Conservation (phyloP, 345 rosid species). For the Aquilaria malaccensis region DNA sequence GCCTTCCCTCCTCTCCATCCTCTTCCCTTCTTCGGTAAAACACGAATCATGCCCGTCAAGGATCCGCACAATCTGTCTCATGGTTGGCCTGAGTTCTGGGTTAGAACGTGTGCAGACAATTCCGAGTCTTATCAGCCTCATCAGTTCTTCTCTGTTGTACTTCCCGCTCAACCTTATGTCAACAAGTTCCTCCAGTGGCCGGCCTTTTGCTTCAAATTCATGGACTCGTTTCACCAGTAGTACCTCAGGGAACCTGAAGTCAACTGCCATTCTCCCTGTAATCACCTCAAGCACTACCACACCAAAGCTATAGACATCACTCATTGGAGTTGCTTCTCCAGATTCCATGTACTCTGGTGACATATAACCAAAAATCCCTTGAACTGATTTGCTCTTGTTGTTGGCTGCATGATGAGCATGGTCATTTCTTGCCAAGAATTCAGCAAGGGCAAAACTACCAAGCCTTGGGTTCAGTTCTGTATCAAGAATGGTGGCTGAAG, state of each 20-base stretch:
- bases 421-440: conserved; percentile 70
- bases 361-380: conserved; percentile 88
- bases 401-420: conserved; percentile 47
- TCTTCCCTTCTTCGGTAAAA: conserved; percentile 23
- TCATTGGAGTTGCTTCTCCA: conserved; percentile 67
- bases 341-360: conserved; percentile 81
- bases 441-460: conserved; percentile 68
- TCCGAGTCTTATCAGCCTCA: conserved; percentile 53
- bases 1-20: conserved; percentile 40
- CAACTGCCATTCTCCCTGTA: conserved; percentile 76
- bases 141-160: conserved; percentile 37
- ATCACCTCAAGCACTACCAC: conserved; percentile 74
- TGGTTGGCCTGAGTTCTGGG: conserved; percentile 56
- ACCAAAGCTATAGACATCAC: conserved; percentile 78
- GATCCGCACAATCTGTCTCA: conserved; percentile 65
- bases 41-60: conserved; percentile 63
- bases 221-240: conserved; percentile 47
- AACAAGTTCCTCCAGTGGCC: conserved; percentile 37
- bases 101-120: conserved; percentile 63
- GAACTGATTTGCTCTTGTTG: conserved; percentile 37
- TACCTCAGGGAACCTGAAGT: conserved; percentile 62
- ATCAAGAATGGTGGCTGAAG: conserved; percentile 60
- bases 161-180: conserved; percentile 40
- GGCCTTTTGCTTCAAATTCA: conserved; percentile 33
- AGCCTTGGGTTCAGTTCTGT: conserved; percentile 80